These are phyloP conservation scores for Marasmius tenuissimus DNA, from an alignment of 1,284 basidiomycete genomes.

Conservation along the genomic window DNA sequence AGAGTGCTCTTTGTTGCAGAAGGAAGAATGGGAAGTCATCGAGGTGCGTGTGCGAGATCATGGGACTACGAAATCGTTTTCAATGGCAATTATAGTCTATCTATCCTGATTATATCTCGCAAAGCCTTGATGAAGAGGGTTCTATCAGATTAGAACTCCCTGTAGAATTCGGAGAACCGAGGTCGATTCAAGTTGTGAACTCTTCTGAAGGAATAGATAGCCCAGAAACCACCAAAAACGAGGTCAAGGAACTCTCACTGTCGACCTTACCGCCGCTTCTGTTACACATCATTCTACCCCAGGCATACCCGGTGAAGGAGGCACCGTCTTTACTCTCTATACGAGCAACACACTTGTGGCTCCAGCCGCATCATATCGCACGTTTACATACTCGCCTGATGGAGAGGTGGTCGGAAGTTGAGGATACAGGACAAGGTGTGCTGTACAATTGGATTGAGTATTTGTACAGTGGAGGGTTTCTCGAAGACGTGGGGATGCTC, in stretches of 20 bases:
- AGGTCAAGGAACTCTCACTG: conserved; percentile 24
- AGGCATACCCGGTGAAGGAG: conserved; percentile 51
- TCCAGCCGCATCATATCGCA: conserved; percentile 33
- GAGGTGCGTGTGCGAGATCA: conserved; percentile 39
- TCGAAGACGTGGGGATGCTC: conserved; percentile 38
- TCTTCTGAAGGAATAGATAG: conserved; percentile 5
- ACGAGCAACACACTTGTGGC: conserved; percentile 60
- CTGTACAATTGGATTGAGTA: conserved; percentile 73
- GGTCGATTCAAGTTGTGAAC: conserved; percentile 32
- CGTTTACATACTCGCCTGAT: conserved; percentile 41
- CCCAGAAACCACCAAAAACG: not conserved
- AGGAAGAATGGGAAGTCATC: conserved; percentile 47
- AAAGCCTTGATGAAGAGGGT: conserved; percentile 32
- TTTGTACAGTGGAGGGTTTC: conserved; percentile 62
- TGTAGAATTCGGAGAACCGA: conserved; percentile 52
- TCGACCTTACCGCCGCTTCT: conserved; percentile 62
- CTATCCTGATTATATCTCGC: conserved; percentile 66
- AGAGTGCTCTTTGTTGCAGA: conserved; percentile 4
- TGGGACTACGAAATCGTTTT: no score
- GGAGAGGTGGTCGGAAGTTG: conserved; percentile 60
- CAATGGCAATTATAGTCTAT: conserved; percentile 50
- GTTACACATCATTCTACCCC: conserved; percentile 55
- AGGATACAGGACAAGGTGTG: conserved; percentile 58
- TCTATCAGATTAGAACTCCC: conserved; percentile 59
- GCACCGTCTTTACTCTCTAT: conserved; percentile 59